A percentile compares a stretch with the other conserved stretches of the same genome.
phyloP scores from a whole-genome alignment of 2,329 filamentous ascomycete species.

The Penicillium griseofulvum region DNA sequence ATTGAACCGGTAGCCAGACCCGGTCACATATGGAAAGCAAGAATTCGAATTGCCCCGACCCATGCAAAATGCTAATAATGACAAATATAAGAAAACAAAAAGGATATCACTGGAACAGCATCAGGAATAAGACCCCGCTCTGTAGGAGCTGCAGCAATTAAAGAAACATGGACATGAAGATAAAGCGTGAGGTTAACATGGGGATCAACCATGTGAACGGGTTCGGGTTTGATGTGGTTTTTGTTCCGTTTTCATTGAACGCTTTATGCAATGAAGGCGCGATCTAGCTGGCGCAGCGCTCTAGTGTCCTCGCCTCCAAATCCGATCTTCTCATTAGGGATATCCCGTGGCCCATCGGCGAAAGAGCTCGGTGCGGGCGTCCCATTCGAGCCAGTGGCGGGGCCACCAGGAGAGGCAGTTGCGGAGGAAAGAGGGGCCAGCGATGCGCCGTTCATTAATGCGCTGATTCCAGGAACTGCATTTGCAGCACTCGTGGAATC shows the following conservation, averaged over 20 bases:
- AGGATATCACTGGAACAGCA: slow-evolving; percentile 22
- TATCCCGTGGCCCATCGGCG: slow-evolving; percentile 51
- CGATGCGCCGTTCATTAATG: slow-evolving; percentile 43
- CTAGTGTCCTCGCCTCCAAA: slow-evolving; percentile 62
- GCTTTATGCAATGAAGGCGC: slow-evolving; percentile 45
- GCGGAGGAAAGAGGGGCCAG: slow-evolving; percentile 27
- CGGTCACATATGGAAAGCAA: slow-evolving; percentile 11
- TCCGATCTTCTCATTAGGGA: slow-evolving; percentile 56
- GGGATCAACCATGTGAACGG: neutral
- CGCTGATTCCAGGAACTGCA: slow-evolving; percentile 55
- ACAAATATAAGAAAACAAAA: slow-evolving; percentile 10
- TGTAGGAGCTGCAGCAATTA: neutral
- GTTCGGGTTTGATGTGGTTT: neutral
- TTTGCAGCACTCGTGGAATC: slow-evolving; percentile 29
- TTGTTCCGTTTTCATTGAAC: neutral
- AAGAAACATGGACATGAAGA: slow-evolving; percentile 4
- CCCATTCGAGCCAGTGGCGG: slow-evolving; percentile 15
- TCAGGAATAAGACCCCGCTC: slow-evolving; percentile 11
- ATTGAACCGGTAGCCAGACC: slow-evolving; percentile 10
- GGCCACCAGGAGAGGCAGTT: slow-evolving; percentile 22
- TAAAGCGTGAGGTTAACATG: neutral
- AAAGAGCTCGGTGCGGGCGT: slow-evolving; percentile 3
- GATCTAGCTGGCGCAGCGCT: slow-evolving; percentile 64
- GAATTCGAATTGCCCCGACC: slow-evolving; percentile 19
- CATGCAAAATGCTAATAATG: slow-evolving; percentile 25